Conservation (phyloP, 2,329 filamentous ascomycete genomes). For the Hymenotorrendiella dingleyae region DNA sequence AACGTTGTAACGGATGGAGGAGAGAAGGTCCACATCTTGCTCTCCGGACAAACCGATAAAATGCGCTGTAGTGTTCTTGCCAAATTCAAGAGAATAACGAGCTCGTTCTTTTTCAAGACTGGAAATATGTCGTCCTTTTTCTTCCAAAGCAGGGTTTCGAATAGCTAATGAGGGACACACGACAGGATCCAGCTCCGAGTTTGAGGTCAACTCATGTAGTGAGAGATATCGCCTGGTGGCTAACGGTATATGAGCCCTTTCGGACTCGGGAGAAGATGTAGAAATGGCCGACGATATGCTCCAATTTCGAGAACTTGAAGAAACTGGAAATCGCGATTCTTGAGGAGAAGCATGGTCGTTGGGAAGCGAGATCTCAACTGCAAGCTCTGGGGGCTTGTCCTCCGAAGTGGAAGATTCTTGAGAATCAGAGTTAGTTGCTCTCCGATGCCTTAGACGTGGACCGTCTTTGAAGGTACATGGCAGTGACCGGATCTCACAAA, state of each 20-base stretch:
- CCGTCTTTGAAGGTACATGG: constrained; percentile 23
- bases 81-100: constrained; percentile 37
- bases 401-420: background rate
- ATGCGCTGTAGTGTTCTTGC: constrained; percentile 37
- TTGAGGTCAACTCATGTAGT: constrained; percentile 12
- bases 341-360: constrained; percentile 7
- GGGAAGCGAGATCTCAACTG: background rate
- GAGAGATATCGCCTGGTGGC: constrained; percentile 10
- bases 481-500: constrained; percentile 24
- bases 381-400: constrained; percentile 4
- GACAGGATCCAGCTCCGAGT: too few relatives aligned
- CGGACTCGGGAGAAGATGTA: background rate
- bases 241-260: background rate
- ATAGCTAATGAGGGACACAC: too few relatives aligned
- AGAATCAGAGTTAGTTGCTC: constrained; percentile 2
- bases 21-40: constrained; percentile 42
- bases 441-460: constrained; percentile 11
- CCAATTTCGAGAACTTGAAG: too few relatives aligned
- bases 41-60: constrained; percentile 40
- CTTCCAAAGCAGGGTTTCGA: too few relatives aligned
- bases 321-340: constrained; percentile 10
- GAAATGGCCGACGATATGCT: too few relatives aligned
- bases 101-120: constrained; percentile 2
- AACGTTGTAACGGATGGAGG: constrained; percentile 42
- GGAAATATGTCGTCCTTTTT: background rate